Evolutionary conservation across 305 asterid species (phyloP).

Genomic region (Euphrasia arctica): DNA sequence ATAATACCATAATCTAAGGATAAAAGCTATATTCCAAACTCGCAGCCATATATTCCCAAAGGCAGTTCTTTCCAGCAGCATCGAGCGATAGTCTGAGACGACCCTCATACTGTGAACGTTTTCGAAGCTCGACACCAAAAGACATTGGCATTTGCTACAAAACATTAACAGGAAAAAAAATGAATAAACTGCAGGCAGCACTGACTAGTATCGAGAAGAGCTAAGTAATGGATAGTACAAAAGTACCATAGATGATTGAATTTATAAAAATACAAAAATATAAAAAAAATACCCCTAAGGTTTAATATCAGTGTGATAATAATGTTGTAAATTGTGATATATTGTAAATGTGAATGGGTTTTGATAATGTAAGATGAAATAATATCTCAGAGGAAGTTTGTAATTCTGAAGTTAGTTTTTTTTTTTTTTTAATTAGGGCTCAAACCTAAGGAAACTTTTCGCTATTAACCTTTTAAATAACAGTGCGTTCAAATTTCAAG

Average conservation of each 20-base stretch:
- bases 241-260: constrained; percentile 2
- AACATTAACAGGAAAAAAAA: constrained; percentile 19
- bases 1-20: background rate
- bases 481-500: too few species aligned
- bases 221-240: background rate
- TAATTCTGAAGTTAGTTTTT: background rate
- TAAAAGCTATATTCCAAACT: constrained; percentile 1
- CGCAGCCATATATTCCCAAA: constrained; percentile 49
- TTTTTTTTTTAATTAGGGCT: too few species aligned
- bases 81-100: constrained; percentile 39
- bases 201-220: background rate
- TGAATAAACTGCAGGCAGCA: constrained; percentile 1
- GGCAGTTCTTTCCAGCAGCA: constrained; percentile 44
- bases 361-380: background rate
- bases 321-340: background rate
- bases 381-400: background rate
- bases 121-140: constrained; percentile 44
- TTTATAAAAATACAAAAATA: too few species aligned
- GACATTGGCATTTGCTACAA: constrained; percentile 51
- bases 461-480: too few species aligned
- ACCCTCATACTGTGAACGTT: constrained; percentile 34
- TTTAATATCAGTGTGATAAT: background rate
- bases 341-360: too few species aligned
- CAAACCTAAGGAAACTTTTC: too few species aligned
- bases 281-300: background rate